Evolutionary conservation across 768 basidiomycete genomes (phyloP), one percentile per base, ranked within the genome.

Genomic region (Podaxis sp.): DNA sequence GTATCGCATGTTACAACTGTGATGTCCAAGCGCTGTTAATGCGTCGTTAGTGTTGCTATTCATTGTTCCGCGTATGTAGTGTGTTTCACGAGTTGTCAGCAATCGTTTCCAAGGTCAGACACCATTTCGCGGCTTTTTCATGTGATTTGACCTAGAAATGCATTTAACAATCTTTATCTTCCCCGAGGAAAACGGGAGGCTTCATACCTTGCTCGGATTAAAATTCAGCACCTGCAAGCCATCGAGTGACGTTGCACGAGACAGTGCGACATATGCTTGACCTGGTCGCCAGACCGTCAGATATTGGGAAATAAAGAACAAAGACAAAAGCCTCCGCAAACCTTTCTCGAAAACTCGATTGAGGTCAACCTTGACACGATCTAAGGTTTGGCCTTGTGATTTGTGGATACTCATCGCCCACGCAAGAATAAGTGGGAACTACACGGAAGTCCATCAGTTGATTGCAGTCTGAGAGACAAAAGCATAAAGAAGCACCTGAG

Each of bases 341-440:
- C 92, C 93, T 75, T 93, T 94, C 75, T 95, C 97, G 70, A 99
- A 99, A 4, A 99, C 91, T 71, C 87, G 90, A 33, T 87, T 87
- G 39, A 99, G 81, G 70, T 99, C 96, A 49, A 99, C 96, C 71
- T 92, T 96, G 68, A 99, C 96, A 52, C 94, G 87, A 26, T 95
- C 91, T 9, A 99, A 80, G 0, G 97, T 99, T 74, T 99, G 97
- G 9, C 97, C 97, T 74, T 99, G 97, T 11, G 92, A 92, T 73
- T 99, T 99, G 75, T 99, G 97, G 65, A 99, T 99, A 52, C 90
- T 93, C 93, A 98, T 96, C 0, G 96, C 96, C 96, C 96, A 99
- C 0, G 96, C 84, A 42, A 96, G 81, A 63, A 97, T 95, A 26
- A 98, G 72, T 0, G 93, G 94, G 1, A 96, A 73, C 93, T 96